phyloP scores from a whole-genome alignment of 1,284 basidiomycete genomes.

The Thecaphora frezii region DNA sequence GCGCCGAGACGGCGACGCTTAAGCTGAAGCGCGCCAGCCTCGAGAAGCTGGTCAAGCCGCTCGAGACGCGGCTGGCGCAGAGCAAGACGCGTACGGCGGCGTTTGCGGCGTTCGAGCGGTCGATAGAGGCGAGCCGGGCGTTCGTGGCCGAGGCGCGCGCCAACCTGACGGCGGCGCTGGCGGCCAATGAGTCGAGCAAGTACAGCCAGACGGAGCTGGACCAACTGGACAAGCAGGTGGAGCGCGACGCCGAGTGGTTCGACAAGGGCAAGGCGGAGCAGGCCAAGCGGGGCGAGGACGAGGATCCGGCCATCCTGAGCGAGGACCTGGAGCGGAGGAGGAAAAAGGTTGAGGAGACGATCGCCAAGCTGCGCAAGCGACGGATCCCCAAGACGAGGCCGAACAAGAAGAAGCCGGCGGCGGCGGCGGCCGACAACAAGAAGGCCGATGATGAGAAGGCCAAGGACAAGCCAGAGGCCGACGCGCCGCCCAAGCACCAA shows the following conservation, averaged over 20 bases:
- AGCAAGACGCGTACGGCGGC: constrained; percentile 72
- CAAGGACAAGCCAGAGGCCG: constrained; percentile 4
- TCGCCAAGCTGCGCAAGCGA: constrained; percentile 49
- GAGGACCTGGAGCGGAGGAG: constrained; percentile 53
- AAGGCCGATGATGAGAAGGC: constrained; percentile 11
- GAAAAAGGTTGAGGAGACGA: constrained; percentile 46
- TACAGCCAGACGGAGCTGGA: constrained; percentile 57
- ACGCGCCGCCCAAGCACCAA: constrained; percentile 17
- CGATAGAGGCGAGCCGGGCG: constrained; percentile 65
- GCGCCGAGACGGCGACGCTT: constrained; percentile 65
- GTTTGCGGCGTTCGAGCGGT: constrained; percentile 69
- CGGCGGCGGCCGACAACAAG: constrained; percentile 5
- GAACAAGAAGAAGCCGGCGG: constrained; percentile 13
- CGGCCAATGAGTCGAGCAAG: constrained; percentile 42
- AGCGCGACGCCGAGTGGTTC: constrained; percentile 55
- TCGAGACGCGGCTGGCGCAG: constrained; percentile 83
- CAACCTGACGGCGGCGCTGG: constrained; percentile 67
- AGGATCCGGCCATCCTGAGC: constrained; percentile 52
- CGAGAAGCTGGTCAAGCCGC: constrained; percentile 79
- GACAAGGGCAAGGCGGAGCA: constrained; percentile 46
- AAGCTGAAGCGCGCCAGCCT: constrained; percentile 64
- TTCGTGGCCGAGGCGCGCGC: constrained; percentile 78
- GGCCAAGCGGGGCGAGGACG: constrained; percentile 31
- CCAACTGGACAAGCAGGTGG: constrained; percentile 34
- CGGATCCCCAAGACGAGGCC: constrained; percentile 54